Evolutionary conservation across 345 rosid genomes (phyloP), one percentile per base, ranked within the genome.

Genomic region (Moringa oleifera): DNA sequence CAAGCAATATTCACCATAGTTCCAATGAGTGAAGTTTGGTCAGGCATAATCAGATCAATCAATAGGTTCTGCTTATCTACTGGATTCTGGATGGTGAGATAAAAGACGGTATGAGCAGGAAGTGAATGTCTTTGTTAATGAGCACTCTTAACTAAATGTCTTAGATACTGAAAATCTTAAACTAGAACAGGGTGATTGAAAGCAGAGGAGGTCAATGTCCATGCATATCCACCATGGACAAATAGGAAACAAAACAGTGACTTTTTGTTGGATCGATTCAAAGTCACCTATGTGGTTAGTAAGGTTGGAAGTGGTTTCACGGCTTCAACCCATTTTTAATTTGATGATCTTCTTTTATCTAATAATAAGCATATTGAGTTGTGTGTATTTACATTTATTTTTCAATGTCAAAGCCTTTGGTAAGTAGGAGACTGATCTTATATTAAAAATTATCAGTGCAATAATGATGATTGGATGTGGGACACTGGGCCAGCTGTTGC

Each of bases 81-180:
- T 25, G 75, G 55, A 56, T 6, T 65, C 25, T 57, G 60, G 65
- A 72, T 63, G 57, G 53, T 63, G 46, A 58, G 53, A 22, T 55
- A 18, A 66, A 64, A 62, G 66, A 59, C 53, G 64, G 55, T 59
- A 71, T 55, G 51, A 19, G 59, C 52, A 53, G 60, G 70, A 18
- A 19, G 6, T 41, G 16, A 33, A 23, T 52, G 49, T 33, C 21
- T 37, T 21, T 51, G 56, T 51, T 7, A 55, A 50, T 47, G 53
- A 25, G 41, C 61, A 50, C 33, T 15, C 25, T 61, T 49, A 20
- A 20, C 47, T 37, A 18, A 20, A 57, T 58, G 23, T 55, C 72
- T 58, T 67, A 68, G 62, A 56, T 33, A 33, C 37, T 33, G 25
- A 25, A 36, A 49, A 22, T n/a, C n/a, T n/a, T n/a, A n/a, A n/a